These are phyloP conservation scores for Phaseolus coccineus DNA, from an alignment of 331 rosid species.

Conservation along the genomic window DNA sequence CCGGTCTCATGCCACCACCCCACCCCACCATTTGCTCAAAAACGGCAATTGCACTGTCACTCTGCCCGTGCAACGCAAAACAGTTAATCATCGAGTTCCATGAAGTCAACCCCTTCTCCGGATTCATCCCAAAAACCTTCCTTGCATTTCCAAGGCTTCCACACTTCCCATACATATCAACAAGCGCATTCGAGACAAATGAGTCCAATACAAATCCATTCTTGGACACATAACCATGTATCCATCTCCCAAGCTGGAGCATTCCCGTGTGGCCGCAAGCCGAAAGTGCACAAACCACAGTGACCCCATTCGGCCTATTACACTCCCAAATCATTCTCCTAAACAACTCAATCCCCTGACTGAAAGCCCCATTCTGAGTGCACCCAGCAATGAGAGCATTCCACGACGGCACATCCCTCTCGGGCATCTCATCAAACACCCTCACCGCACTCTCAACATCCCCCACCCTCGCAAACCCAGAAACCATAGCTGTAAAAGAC, in stretches of 20 bases:
- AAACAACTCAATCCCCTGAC: conserved; percentile 67
- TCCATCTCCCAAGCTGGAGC: conserved; percentile 83
- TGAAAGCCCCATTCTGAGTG: conserved; percentile 75
- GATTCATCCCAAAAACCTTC: conserved; percentile 62
- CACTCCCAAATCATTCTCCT: conserved; percentile 56
- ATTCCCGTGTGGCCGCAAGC: conserved; percentile 80
- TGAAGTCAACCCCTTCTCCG: conserved; percentile 54
- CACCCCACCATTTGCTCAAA: conserved; percentile 66
- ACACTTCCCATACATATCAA: conserved; percentile 92
- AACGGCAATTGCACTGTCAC: conserved; percentile 56
- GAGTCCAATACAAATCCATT: conserved; percentile 54
- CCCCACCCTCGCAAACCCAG: conserved; percentile 68
- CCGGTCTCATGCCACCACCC: conserved; percentile 51
- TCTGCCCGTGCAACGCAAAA: conserved; percentile 71
- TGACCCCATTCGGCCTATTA: conserved; percentile 66
- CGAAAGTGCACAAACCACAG: conserved; percentile 72
- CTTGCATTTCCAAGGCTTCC: conserved; percentile 66
- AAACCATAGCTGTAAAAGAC: conserved; percentile 75
- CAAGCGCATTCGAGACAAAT: conserved; percentile 65
- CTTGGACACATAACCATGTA: conserved; percentile 71
- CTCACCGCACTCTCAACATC: conserved; percentile 58
- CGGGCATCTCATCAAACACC: conserved; percentile 69
- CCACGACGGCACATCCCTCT: conserved; percentile 81
- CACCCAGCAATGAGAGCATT: conserved; percentile 81
- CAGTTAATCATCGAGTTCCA: conserved; percentile 90